Conservation (phyloP, 1,284 basidiomycete genomes). For the Amylostereum areolatum region DNA sequence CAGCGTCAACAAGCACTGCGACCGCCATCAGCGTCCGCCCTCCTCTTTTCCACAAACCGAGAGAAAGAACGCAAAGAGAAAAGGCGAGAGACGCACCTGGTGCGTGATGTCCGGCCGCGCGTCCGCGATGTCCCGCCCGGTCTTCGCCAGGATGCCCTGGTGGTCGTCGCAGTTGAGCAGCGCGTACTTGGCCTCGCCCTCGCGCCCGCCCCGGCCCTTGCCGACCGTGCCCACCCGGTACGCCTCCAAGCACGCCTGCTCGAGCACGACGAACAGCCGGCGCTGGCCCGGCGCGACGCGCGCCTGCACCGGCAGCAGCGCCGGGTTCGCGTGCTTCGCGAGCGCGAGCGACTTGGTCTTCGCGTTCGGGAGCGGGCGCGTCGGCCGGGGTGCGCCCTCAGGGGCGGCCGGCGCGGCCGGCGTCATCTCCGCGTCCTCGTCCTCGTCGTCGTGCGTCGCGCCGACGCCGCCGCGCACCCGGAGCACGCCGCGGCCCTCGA, state of each 20-base stretch:
- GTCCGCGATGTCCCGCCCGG: constrained; percentile 96
- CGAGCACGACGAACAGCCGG: constrained; percentile 84
- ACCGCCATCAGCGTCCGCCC: neutral
- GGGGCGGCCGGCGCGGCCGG: constrained; percentile 28
- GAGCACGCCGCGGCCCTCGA: neutral
- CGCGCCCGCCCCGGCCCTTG: constrained; percentile 43
- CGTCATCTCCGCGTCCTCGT: neutral
- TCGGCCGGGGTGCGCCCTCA: constrained; percentile 39
- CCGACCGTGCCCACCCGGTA: constrained; percentile 76
- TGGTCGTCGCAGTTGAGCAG: constrained; percentile 99
- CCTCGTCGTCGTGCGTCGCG: constrained; percentile 25
- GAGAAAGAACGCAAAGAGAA: neutral
- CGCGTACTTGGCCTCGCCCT: constrained; percentile 91
- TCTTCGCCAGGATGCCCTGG: constrained; percentile 97
- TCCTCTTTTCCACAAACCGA: neutral
- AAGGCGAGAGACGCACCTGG: constrained; percentile 57
- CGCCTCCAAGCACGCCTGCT: constrained; percentile 93
- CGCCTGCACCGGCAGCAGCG: constrained; percentile 76
- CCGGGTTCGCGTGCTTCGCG: too few species aligned
- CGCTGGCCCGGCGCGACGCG: constrained; percentile 59
- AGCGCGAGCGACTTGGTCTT: constrained; percentile 44
- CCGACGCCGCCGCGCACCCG: constrained; percentile 17
- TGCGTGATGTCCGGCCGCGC: constrained; percentile 98
- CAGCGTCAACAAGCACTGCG: constrained; percentile 89
- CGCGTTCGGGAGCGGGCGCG: constrained; percentile 39